A percentile compares a stretch with the other conserved stretches of the same genome.
These are phyloP conservation scores for Boletales sp. DNA, from an alignment of 768 basidiomycete genomes.

Conservation along the genomic window DNA sequence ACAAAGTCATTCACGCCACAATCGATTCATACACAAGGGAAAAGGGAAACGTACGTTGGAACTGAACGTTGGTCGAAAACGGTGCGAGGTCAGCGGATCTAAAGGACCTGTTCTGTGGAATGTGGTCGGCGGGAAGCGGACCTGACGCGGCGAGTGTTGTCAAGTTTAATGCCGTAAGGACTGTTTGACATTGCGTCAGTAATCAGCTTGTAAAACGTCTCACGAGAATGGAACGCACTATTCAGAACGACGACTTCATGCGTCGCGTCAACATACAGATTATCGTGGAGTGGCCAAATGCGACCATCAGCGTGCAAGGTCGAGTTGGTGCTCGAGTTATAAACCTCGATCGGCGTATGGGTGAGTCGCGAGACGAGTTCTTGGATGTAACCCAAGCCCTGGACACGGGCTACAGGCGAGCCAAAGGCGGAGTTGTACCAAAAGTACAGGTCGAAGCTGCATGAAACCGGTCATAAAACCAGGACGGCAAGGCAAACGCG, in stretches of 20 bases:
- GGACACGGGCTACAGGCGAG: constrained; percentile 70
- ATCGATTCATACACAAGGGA: not conserved
- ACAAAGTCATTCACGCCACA: not conserved
- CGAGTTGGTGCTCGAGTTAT: constrained; percentile 83
- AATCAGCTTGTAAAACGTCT: not conserved
- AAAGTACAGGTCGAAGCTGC: constrained; percentile 17
- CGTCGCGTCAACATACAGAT: constrained; percentile 83
- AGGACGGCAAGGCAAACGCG: not conserved
- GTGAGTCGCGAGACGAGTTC: constrained; percentile 83
- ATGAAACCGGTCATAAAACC: not conserved
- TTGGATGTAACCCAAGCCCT: constrained; percentile 77
- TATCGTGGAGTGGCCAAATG: constrained; percentile 72
- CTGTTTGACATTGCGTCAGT: constrained; percentile 29
- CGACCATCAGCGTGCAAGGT: constrained; percentile 67
- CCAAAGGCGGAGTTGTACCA: constrained; percentile 78
- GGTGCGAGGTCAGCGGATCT: constrained; percentile 75
- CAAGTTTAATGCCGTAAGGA: constrained; percentile 83
- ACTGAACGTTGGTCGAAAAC: constrained; percentile 85
- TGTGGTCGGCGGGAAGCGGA: constrained; percentile 71
- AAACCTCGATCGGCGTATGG: constrained; percentile 60
- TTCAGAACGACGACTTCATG: constrained; percentile 91
- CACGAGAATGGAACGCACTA: constrained; percentile 40
- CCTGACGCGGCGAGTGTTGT: constrained; percentile 69
- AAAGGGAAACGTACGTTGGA: constrained; percentile 62
- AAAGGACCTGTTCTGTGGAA: constrained; percentile 63